Conservation (phyloP, 257 asterid genomes). For the Agastache rugosa region DNA sequence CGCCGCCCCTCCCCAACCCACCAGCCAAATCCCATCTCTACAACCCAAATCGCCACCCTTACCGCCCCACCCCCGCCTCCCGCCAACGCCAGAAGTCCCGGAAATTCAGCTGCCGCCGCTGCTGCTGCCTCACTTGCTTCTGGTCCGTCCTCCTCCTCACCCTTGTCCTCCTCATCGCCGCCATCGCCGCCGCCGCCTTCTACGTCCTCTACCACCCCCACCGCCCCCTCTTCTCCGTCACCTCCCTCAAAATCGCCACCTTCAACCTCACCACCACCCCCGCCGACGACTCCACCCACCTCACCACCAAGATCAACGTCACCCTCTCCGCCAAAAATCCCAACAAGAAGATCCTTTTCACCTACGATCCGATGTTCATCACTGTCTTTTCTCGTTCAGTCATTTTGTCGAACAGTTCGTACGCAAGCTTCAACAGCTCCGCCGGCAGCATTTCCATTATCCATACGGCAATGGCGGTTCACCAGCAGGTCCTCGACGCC, state of each 20-base stretch:
- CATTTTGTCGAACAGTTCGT: slow-evolving; percentile 53
- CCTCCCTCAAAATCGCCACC: slow-evolving; percentile 62
- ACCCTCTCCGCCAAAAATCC: slow-evolving; percentile 69
- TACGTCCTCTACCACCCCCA: slow-evolving; percentile 83
- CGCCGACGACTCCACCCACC: slow-evolving; percentile 68
- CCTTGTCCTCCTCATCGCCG: slow-evolving; percentile 55
- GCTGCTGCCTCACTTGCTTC: slow-evolving; percentile 61
- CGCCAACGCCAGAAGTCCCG: slow-evolving; percentile 44
- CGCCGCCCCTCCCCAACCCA: slow-evolving; percentile 11
- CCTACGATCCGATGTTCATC: slow-evolving; percentile 59
- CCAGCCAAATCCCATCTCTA: slow-evolving; percentile 47
- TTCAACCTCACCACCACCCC: slow-evolving; percentile 78
- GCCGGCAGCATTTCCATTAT: slow-evolving; percentile 50
- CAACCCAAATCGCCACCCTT: slow-evolving; percentile 60
- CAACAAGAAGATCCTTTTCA: slow-evolving; percentile 57
- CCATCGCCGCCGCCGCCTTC: slow-evolving; percentile 70
- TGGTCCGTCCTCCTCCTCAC: slow-evolving; percentile 59
- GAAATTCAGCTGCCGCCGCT: slow-evolving; percentile 52
- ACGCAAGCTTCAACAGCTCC: slow-evolving; percentile 50
- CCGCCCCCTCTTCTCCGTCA: slow-evolving; percentile 65
- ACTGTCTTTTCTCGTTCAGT: slow-evolving; percentile 43
- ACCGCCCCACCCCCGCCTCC: slow-evolving; percentile 48
- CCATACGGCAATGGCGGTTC: slow-evolving; percentile 50
- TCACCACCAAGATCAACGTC: slow-evolving; percentile 64
- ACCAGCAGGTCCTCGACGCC: slow-evolving; percentile 54